phyloP scores from a whole-genome alignment of 148 eudicot genomes.

The Rheum nobile region DNA sequence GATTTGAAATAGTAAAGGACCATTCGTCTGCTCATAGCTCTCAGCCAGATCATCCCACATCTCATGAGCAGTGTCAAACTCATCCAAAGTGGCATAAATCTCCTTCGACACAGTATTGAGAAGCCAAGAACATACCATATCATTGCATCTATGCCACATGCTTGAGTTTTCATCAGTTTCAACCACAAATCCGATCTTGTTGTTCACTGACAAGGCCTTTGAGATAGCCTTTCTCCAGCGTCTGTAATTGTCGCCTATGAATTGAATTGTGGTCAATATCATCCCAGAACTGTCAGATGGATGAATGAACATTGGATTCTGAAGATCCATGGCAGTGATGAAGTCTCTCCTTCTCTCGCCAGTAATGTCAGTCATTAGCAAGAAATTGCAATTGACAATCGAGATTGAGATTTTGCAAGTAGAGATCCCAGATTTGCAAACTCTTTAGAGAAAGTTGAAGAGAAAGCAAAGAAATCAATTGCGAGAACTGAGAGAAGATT shows the following conservation, averaged over 20 bases:
- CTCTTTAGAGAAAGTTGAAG: too few species aligned
- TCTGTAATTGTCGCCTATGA: not conserved
- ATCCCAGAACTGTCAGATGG: not conserved
- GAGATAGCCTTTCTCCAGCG: not conserved
- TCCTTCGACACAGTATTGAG: not conserved
- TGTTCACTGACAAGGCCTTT: not conserved
- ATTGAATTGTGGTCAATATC: not conserved
- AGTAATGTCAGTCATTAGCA: too few species aligned
- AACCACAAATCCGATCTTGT: not conserved
- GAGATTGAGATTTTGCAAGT: too few species aligned
- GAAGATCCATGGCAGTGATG: not conserved
- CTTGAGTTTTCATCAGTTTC: not conserved
- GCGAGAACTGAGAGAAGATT: too few species aligned
- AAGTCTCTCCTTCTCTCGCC: not conserved
- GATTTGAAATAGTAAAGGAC: not conserved
- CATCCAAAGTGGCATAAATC: not conserved
- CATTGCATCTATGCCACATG: not conserved
- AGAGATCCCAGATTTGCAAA: too few species aligned
- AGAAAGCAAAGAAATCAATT: too few species aligned
- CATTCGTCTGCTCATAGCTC: not conserved
- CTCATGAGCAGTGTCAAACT: not conserved
- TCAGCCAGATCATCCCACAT: not conserved
- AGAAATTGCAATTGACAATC: too few species aligned
- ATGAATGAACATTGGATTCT: too few species aligned
- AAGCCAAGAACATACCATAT: not conserved